A percentile compares a stretch with the other conserved stretches of the same genome.
These are phyloP conservation scores for Boletus sp. DNA, from an alignment of 768 basidiomycete species.

Conservation along the genomic window DNA sequence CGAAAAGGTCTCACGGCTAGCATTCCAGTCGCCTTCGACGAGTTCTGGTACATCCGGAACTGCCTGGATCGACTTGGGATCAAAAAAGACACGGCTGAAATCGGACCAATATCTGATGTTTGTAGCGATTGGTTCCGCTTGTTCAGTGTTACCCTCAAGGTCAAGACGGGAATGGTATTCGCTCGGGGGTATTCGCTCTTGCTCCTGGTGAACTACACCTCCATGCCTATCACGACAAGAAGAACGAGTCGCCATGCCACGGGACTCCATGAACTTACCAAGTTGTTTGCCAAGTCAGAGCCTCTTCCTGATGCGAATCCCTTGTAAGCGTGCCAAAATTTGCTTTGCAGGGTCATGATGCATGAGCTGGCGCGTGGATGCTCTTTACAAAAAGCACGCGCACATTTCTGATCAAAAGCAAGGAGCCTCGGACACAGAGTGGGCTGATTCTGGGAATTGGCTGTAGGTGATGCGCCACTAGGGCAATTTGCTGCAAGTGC, in stretches of 20 bases:
- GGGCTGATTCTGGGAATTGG: conserved; percentile 29
- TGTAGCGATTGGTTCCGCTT: conserved; percentile 12
- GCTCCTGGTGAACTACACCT: conserved; percentile 47
- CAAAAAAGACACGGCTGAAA: conserved; percentile 52
- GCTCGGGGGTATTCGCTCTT: conserved; percentile 52
- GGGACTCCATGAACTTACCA: conserved; percentile 14
- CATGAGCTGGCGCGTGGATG: conserved; percentile 5
- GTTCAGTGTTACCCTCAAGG: conserved; percentile 17
- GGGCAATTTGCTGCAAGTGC: neutral
- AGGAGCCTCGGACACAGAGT: conserved; percentile 63
- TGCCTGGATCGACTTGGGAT: conserved; percentile 62
- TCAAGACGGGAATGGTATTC: conserved; percentile 51
- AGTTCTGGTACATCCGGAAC: conserved; percentile 57
- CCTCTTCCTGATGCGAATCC: conserved; percentile 36
- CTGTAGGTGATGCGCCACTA: neutral
- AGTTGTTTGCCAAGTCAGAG: conserved; percentile 13
- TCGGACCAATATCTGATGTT: conserved; percentile 51
- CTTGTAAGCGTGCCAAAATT: conserved; percentile 63
- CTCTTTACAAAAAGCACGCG: conserved; percentile 2
- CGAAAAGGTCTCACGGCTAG: conserved; percentile 49
- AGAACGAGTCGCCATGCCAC: neutral
- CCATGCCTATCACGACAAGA: conserved; percentile 43
- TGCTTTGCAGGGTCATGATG: conserved; percentile 36
- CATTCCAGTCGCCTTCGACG: conserved; percentile 54
- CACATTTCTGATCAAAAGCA: conserved; percentile 67